phyloP scores from a whole-genome alignment of 208 protist genomes.

The Crithidia acanthocephali region DNA sequence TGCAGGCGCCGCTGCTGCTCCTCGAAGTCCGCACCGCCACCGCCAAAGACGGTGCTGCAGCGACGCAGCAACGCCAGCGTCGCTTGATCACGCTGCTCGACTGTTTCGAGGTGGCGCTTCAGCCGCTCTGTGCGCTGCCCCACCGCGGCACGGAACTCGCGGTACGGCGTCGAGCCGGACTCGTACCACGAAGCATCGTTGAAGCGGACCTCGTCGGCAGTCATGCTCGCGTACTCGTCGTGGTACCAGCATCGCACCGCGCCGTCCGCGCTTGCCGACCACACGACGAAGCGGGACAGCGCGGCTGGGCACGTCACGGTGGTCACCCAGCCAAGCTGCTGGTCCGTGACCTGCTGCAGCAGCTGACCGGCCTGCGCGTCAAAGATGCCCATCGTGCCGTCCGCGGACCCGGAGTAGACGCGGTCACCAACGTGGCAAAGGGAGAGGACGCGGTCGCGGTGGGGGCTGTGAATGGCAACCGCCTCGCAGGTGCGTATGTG shows the following conservation, averaged over 20 bases:
- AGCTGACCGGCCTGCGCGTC: constrained; percentile 48
- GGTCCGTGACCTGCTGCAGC: constrained; percentile 63
- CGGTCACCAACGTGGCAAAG: constrained; percentile 67
- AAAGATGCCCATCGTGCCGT: constrained; percentile 78
- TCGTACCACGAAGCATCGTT: constrained; percentile 75
- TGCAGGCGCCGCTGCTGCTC: constrained; percentile 44
- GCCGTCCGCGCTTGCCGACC: constrained; percentile 73
- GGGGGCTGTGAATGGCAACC: constrained; percentile 46
- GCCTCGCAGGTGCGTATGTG: constrained; percentile 74
- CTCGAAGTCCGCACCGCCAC: constrained; percentile 35
- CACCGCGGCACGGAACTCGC: constrained; percentile 65
- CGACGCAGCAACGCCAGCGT: constrained; percentile 48
- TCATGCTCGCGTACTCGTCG: constrained; percentile 72
- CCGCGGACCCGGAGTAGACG: constrained; percentile 70
- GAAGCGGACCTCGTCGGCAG: constrained; percentile 67
- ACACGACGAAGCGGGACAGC: constrained; percentile 80
- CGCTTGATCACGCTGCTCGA: constrained; percentile 40
- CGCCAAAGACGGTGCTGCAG: constrained; percentile 52
- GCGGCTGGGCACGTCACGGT: constrained; percentile 54
- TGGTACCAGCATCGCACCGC: constrained; percentile 88
- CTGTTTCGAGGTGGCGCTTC: constrained; percentile 46
- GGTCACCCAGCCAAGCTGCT: constrained; percentile 54
- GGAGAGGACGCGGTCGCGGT: constrained; percentile 54
- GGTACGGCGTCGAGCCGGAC: constrained; percentile 78
- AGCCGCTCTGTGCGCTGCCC: constrained; percentile 53